phyloP scores from a whole-genome alignment of 805 yeast species.

The Yarrowia deformans region DNA sequence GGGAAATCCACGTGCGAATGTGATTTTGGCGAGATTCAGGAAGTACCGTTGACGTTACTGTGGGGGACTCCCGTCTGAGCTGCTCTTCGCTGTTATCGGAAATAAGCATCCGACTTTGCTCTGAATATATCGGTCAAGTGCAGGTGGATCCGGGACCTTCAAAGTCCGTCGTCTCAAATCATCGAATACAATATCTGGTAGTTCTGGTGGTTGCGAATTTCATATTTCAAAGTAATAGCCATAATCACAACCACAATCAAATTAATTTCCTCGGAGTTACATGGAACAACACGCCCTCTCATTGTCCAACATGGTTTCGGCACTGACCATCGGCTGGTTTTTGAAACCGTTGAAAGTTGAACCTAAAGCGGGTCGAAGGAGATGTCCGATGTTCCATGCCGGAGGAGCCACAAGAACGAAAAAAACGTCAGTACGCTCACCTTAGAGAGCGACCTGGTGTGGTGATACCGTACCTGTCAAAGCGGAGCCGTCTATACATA shows the following conservation, averaged over 20 bases:
- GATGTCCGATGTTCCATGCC: not conserved
- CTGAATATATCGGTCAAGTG: not conserved
- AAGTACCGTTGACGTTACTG: too few relatives aligned
- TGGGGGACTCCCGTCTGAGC: too few relatives aligned
- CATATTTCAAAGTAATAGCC: too few relatives aligned
- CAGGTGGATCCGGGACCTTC: too few relatives aligned
- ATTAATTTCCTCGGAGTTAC: not conserved
- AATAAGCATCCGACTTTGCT: conserved; percentile 8
- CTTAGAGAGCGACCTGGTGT: too few relatives aligned
- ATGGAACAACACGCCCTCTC: not conserved
- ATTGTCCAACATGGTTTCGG: conserved; percentile 15
- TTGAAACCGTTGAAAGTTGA: conserved; percentile 12
- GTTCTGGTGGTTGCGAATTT: too few relatives aligned
- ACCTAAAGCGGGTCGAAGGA: not conserved
- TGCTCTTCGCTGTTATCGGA: conserved; percentile 7
- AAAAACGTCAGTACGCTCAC: not conserved
- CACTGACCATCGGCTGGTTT: conserved; percentile 1
- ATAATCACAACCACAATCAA: not conserved
- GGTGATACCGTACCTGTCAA: too few relatives aligned
- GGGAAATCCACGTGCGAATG: conserved; percentile 2
- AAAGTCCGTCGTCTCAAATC: too few relatives aligned
- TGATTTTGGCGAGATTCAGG: not conserved
- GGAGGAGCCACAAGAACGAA: too few relatives aligned
- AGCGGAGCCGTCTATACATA: not conserved
- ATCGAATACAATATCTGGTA: too few relatives aligned